Conservation (phyloP, 805 yeast genomes). For the Candida nanaspora region DNA sequence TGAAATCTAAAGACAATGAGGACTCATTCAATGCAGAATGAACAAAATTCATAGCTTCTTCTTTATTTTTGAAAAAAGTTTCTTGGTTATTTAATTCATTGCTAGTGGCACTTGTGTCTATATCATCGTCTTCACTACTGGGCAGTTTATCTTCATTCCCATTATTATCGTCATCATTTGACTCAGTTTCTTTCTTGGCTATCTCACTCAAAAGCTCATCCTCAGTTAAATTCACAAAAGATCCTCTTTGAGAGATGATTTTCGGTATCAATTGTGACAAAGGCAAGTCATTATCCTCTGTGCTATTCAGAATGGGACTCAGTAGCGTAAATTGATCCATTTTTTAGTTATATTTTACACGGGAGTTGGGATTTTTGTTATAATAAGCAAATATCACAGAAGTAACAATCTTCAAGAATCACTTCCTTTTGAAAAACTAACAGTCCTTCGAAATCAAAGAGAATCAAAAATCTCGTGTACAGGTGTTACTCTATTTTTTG, state of each 20-base stretch:
- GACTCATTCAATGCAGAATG: constrained; percentile 80
- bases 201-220: constrained; percentile 42
- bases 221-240: constrained; percentile 55
- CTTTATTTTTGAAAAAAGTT: constrained; percentile 41
- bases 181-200: constrained; percentile 4
- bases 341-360: not conserved
- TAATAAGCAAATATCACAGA: too few species aligned
- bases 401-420: too few species aligned
- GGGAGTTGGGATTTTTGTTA: too few species aligned
- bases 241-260: constrained; percentile 50
- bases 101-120: constrained; percentile 7
- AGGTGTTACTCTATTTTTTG: too few species aligned
- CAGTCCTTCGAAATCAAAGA: too few species aligned
- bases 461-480: too few species aligned
- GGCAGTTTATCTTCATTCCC: too few species aligned
- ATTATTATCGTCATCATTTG: constrained; percentile 4
- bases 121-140: constrained; percentile 3
- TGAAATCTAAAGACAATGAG: constrained; percentile 79
- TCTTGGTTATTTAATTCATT: constrained; percentile 22
- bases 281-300: constrained; percentile 24
- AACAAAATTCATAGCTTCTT: constrained; percentile 45
- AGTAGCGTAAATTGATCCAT: not conserved
- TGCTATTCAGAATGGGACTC: not conserved
- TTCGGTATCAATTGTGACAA: constrained; percentile 52
- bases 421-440: too few species aligned